phyloP scores from a whole-genome alignment of 345 rosid species.

The Microthlaspi erraticum region DNA sequence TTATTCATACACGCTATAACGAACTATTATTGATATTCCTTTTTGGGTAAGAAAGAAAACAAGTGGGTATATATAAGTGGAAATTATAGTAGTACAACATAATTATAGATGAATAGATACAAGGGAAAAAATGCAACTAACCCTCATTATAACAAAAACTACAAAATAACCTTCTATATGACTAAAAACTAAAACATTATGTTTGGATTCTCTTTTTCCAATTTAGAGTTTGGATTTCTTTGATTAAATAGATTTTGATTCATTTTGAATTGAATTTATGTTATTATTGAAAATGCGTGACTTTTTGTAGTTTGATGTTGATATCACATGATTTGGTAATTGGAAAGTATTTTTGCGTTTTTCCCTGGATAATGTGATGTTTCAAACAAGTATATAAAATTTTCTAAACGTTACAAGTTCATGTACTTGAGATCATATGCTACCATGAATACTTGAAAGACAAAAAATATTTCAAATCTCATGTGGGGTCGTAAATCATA shows the following conservation, averaged over 20 bases:
- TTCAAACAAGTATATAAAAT: neutral
- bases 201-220: too few species aligned
- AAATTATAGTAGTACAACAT: conserved; percentile 26
- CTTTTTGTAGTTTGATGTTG: neutral
- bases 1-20: conserved; percentile 29
- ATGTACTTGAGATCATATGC: conserved; percentile 33
- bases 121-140: neutral
- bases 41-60: conserved; percentile 40
- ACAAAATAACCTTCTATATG: neutral
- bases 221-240: too few species aligned
- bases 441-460: conserved; percentile 33
- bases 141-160: neutral
- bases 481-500: conserved; percentile 40
- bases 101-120: conserved; percentile 16
- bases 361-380: neutral
- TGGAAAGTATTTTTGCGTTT: neutral
- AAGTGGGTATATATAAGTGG: conserved; percentile 33
- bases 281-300: too few species aligned
- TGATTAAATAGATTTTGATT: too few species aligned
- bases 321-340: conserved; percentile 1
- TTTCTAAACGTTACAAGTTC: conserved; percentile 19
- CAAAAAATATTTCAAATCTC: conserved; percentile 35
- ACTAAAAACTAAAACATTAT: too few species aligned
- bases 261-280: too few species aligned
- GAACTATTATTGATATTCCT: conserved; percentile 36